These are phyloP conservation scores for Russula griseocarnosa DNA, from an alignment of 768 basidiomycete genomes.

Conservation along the genomic window DNA sequence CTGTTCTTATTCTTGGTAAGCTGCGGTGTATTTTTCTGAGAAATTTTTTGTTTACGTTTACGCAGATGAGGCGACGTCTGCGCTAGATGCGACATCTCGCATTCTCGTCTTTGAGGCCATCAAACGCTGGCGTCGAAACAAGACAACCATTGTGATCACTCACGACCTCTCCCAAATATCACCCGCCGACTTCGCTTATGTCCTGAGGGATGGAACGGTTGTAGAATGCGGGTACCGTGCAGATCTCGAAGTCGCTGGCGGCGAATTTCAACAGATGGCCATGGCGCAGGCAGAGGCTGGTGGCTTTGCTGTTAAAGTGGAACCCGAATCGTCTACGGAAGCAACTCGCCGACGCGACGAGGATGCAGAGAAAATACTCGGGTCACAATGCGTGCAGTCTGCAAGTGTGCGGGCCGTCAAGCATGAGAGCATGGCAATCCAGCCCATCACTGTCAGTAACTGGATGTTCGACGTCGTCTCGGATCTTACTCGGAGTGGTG, in stretches of 20 bases:
- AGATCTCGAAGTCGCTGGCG: conserved; percentile 63
- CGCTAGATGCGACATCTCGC: conserved; percentile 83
- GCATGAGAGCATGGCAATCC: conserved; percentile 47
- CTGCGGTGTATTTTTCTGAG: conserved; percentile 24
- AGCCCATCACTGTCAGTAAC: conserved; percentile 61
- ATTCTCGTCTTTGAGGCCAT: conserved; percentile 76
- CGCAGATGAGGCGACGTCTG: conserved; percentile 75
- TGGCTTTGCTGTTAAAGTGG: conserved; percentile 46
- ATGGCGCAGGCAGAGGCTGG: conserved; percentile 49
- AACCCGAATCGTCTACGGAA: conserved; percentile 30
- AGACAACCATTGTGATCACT: conserved; percentile 91
- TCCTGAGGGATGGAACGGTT: conserved; percentile 74
- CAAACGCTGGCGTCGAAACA: conserved; percentile 65
- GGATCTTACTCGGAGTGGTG: conserved; percentile 48
- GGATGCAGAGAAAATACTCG: conserved; percentile 47
- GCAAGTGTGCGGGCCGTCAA: conserved; percentile 33
- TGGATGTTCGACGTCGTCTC: conserved; percentile 84
- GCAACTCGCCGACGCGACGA: conserved; percentile 37
- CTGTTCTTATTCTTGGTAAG: conserved; percentile 86
- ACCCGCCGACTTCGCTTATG: conserved; percentile 81
- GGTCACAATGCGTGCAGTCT: conserved; percentile 42
- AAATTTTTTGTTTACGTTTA: conserved; percentile 7
- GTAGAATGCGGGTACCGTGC: conserved; percentile 84
- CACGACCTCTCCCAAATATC: conserved; percentile 88
- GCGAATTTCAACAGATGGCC: conserved; percentile 73